Evolutionary conservation across 2,329 filamentous ascomycete genomes (phyloP).

Genomic region (Penicillium sp.): DNA sequence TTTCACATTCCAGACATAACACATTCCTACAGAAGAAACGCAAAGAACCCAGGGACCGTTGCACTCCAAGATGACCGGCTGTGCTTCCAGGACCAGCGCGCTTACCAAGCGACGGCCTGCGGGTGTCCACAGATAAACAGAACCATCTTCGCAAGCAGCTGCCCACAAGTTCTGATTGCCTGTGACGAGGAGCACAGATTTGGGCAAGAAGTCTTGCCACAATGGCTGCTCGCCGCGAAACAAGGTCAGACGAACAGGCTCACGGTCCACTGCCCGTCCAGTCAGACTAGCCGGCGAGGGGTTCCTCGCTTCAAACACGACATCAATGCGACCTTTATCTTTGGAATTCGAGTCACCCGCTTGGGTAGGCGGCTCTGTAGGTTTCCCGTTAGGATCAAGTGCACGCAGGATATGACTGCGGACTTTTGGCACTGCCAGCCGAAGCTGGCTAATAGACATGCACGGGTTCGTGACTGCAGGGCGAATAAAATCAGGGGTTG

Average conservation of each 20-base stretch:
- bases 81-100: constrained; percentile 83
- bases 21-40: constrained; percentile 84
- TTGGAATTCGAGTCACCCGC: constrained; percentile 45
- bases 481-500: constrained; percentile 80
- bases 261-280: constrained; percentile 65
- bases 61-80: constrained; percentile 91
- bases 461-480: constrained; percentile 84
- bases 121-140: constrained; percentile 87
- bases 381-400: constrained; percentile 61
- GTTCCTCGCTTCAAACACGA: constrained; percentile 88
- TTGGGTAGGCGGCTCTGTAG: constrained; percentile 45
- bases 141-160: constrained; percentile 90
- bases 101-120: constrained; percentile 85
- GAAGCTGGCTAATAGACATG: constrained; percentile 78
- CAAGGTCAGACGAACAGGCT: constrained; percentile 82
- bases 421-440: constrained; percentile 85
- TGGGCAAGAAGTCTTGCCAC: constrained; percentile 93
- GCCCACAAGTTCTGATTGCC: constrained; percentile 92
- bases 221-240: constrained; percentile 77
- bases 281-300: constrained; percentile 65
- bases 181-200: constrained; percentile 83
- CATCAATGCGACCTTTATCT: constrained; percentile 65
- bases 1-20: constrained; percentile 90
- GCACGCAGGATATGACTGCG: constrained; percentile 80
- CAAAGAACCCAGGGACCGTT: constrained; percentile 87